These are phyloP conservation scores for Coniochaeta sp. DNA, from an alignment of 2,329 filamentous ascomycete genomes.

Conservation along the genomic window DNA sequence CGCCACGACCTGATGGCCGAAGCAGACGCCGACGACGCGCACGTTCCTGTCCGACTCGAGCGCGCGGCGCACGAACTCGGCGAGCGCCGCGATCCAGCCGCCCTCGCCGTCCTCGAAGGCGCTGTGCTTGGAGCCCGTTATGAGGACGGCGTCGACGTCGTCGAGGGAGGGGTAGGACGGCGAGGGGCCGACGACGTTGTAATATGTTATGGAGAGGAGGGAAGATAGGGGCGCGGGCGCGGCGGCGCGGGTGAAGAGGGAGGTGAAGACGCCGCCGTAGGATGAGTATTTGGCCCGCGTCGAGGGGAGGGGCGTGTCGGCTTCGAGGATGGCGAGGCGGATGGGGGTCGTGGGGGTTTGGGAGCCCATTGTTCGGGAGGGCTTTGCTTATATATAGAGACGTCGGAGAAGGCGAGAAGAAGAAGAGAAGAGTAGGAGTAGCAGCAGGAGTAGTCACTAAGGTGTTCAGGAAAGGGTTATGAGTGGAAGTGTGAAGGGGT, in stretches of 20 bases:
- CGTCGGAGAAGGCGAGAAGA: background rate
- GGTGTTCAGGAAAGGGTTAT: background rate
- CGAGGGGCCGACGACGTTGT: constrained; percentile 60
- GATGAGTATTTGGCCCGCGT: constrained; percentile 58
- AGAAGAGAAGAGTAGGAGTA: background rate
- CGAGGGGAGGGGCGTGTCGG: constrained; percentile 66
- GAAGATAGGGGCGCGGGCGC: constrained; percentile 34
- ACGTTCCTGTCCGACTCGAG: constrained; percentile 54
- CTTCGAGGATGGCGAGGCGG: constrained; percentile 81
- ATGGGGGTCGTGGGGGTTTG: constrained; percentile 35
- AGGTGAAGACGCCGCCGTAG: constrained; percentile 65
- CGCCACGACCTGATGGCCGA: constrained; percentile 80
- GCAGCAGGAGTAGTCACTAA: background rate
- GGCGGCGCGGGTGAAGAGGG: constrained; percentile 49
- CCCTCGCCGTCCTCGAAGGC: constrained; percentile 60
- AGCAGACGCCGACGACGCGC: constrained; percentile 73
- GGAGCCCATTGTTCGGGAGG: constrained; percentile 15
- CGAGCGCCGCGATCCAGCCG: constrained; percentile 67
- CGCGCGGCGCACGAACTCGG: constrained; percentile 53
- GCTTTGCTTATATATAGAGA: background rate
- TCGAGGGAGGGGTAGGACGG: constrained; percentile 62
- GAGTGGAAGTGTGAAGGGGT: background rate
- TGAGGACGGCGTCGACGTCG: constrained; percentile 71
- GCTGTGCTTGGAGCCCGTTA: constrained; percentile 70
- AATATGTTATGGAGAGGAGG: constrained; percentile 53